These are phyloP conservation scores for Drechslerella coelobrocha DNA, from an alignment of 2,329 filamentous ascomycete genomes.

Conservation along the genomic window DNA sequence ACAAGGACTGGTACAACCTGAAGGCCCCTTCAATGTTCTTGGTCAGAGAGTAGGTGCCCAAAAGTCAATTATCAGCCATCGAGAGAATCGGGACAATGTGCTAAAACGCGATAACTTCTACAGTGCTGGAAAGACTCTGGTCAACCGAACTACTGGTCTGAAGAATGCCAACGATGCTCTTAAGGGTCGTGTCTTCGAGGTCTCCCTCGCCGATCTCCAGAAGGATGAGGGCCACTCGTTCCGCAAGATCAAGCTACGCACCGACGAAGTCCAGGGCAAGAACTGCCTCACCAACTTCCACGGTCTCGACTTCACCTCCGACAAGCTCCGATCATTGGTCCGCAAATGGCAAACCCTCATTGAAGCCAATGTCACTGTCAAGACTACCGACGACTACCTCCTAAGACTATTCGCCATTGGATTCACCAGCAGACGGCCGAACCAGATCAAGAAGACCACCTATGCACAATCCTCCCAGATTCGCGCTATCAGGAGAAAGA, in stretches of 20 bases:
- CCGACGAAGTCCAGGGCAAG: constrained; percentile 99
- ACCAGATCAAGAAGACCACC: constrained; percentile 99
- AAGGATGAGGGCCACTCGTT: constrained; percentile 99
- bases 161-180: constrained; percentile 99
- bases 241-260: constrained; percentile 98
- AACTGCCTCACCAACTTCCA: constrained; percentile 99
- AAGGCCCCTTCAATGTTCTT: constrained; percentile 68
- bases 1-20: constrained; percentile 99
- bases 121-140: constrained; percentile 99
- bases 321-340: constrained; percentile 98
- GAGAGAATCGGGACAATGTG: background rate
- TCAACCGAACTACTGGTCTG: constrained; percentile 98
- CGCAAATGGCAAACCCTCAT: constrained; percentile 99
- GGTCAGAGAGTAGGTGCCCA: constrained; percentile 38
- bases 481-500: constrained; percentile 98
- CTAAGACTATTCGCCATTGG: constrained; percentile 98
- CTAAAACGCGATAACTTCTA: constrained; percentile 54
- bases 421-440: constrained; percentile 98
- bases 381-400: constrained; percentile 99
- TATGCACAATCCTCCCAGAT: constrained; percentile 98
- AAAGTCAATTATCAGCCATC: constrained; percentile 15
- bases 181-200: constrained; percentile 98
- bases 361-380: constrained; percentile 99
- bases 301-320: constrained; percentile 99
- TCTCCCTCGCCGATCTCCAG: constrained; percentile 97